Base-by-base conservation (phyloP, 2,329 filamentous ascomycete species). In the Stagonosporopsis tanaceti region DNA sequence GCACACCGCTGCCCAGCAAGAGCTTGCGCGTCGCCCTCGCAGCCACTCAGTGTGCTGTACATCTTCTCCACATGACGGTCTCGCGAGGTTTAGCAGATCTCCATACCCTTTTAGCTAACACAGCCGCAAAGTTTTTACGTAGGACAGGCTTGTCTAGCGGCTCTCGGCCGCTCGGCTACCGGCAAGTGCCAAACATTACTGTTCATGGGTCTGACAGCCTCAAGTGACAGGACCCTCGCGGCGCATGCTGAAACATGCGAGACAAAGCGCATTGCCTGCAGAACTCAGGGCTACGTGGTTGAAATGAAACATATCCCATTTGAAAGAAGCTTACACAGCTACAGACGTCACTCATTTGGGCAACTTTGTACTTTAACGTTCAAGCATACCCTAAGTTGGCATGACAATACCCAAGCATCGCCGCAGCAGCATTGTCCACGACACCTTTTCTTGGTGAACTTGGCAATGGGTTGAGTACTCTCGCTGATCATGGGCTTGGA, bases 91-190 rank as follows among this genome's bases (percentile, higher is more conserved):
- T 15, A 44, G 12, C 55, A 46, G 38, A 53, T 46, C 14, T 50
- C n/a, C 27, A 41, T n/a, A 45, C 27, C 32, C 22, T 47, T 12
- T 28, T 3, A 27, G 28, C 5, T 15, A 37, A 45, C 38, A 53
- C 54, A 57, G 48, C 48, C 54, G 37, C 48, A 48, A 27, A 44
- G 39, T 37, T 39, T 47, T 30, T 14, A 41, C 30, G 14, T 15
- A 37, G 47, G 15, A 24, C 47, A 57, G 44, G 42, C 54, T 35
- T 45, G 38, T 39, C 12, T 58, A 53, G 55, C 46, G 50, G 12
- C 50, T 58, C 55, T 58, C 55, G 55, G 55, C 55, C 39, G 20
- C 46, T 58, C 45, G 45, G 38, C 55, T 37, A 37, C 30, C 27
- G 50, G 34, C 34, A 50, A 35, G 8, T 28, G 11, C 15, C 42